phyloP scores from a whole-genome alignment of 192 early-diverging fungal species.

The Backusella circina region DNA sequence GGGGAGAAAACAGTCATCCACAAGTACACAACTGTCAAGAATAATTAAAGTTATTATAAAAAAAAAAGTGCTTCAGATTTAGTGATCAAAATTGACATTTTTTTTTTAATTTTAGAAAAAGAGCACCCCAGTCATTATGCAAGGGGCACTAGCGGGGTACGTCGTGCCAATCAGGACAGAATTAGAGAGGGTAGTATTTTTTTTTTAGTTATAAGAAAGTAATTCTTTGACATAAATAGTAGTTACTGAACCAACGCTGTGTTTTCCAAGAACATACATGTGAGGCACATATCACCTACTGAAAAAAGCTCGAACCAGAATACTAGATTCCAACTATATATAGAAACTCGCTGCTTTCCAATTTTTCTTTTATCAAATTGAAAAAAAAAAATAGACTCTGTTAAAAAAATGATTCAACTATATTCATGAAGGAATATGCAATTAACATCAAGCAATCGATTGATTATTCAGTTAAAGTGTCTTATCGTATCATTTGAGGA shows the following conservation, averaged over 20 bases:
- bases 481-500: not conserved
- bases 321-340: not conserved
- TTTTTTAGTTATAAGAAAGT: not conserved
- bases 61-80: not conserved
- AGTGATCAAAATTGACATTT: not conserved
- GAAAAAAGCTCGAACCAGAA: constrained; percentile 1
- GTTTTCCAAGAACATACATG: not conserved
- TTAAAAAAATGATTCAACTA: not conserved
- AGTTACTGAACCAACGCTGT: not conserved
- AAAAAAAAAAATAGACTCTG: not conserved
- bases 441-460: not conserved
- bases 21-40: not conserved
- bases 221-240: not conserved
- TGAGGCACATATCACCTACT: not conserved
- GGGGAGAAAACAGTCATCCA: not conserved
- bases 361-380: not conserved
- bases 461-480: not conserved
- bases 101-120: not conserved
- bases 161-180: not conserved
- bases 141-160: constrained; percentile 1
- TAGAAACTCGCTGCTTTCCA: not conserved
- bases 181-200: not conserved
- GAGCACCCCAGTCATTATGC: not conserved
- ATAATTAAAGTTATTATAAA: not conserved
- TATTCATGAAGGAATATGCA: not conserved